Percentiles rank a stretch among this genome's conserved stretches.
Evolutionary conservation across 345 rosid genomes (phyloP).

Genomic region (Mangifera indica): DNA sequence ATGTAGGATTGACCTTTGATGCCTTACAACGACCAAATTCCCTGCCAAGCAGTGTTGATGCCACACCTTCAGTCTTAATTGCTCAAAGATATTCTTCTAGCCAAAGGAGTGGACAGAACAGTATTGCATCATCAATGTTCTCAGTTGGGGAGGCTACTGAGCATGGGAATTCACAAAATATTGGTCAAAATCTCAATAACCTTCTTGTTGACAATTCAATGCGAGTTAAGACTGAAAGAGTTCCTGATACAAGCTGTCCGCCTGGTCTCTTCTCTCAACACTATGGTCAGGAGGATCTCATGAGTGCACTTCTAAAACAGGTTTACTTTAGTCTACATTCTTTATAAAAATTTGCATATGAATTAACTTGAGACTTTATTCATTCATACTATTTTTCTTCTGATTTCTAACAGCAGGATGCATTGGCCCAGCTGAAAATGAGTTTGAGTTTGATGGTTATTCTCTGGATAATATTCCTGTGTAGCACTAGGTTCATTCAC

Average conservation of each 20-base stretch:
- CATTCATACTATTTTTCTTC: conserved; percentile 10
- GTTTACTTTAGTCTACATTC: conserved; percentile 33
- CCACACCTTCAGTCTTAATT: conserved; percentile 35
- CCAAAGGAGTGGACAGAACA: conserved; percentile 46
- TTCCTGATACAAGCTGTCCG: conserved; percentile 42
- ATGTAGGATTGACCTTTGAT: conserved; percentile 52
- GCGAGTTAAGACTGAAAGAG: conserved; percentile 65
- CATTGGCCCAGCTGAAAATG: conserved; percentile 50
- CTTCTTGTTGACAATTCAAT: conserved; percentile 41
- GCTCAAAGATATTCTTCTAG: conserved; percentile 55
- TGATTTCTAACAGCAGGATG: conserved; percentile 60
- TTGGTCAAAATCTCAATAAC: conserved; percentile 35
- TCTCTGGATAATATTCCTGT: conserved; percentile 67
- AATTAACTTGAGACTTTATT: background rate
- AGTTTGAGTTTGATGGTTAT: conserved; percentile 81
- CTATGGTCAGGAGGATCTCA: conserved; percentile 81
- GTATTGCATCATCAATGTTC: conserved; percentile 34
- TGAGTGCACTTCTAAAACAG: conserved; percentile 82
- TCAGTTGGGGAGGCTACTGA: conserved; percentile 31
- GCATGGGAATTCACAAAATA: conserved; percentile 30
- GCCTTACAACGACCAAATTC: conserved; percentile 52
- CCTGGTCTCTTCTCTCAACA: conserved; percentile 51
- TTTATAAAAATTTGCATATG: background rate
- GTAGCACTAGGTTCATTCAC: conserved; percentile 28
- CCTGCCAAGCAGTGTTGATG: conserved; percentile 35